Evolutionary conservation across 2,329 filamentous ascomycete genomes (phyloP).

Genomic region (Sodiomyces alkalinus): DNA sequence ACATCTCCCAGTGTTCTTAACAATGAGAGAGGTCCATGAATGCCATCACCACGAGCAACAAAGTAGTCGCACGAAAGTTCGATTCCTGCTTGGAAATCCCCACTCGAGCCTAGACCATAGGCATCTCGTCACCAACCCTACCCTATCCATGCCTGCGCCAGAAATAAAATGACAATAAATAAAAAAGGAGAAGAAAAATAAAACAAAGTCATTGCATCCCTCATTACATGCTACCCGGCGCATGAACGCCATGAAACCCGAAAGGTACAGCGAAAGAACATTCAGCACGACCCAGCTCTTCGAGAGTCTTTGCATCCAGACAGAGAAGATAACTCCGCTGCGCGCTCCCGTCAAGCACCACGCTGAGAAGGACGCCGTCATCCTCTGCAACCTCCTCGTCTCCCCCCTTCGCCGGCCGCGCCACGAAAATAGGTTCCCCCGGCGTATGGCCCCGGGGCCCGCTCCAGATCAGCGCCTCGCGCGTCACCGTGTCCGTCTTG

Average conservation of each 20-base stretch:
- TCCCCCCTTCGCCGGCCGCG: conserved; percentile 16
- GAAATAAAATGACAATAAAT: too few species aligned
- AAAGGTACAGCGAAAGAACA: conserved; percentile 43
- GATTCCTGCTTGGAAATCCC: too few species aligned
- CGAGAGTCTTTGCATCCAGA: conserved; percentile 45
- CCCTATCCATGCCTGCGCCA: too few species aligned
- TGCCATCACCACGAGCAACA: too few species aligned
- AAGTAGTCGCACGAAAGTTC: too few species aligned
- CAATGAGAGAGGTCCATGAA: too few species aligned
- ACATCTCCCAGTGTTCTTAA: too few species aligned
- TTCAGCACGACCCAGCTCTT: conserved; percentile 49
- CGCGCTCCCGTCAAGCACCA: conserved; percentile 47
- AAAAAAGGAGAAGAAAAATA: too few species aligned
- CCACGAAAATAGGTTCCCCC: conserved; percentile 54
- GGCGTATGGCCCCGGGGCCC: conserved; percentile 44
- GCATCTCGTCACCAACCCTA: too few species aligned
- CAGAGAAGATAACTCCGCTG: conserved; percentile 50
- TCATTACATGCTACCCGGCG: too few species aligned
- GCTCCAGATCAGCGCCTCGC: conserved; percentile 40
- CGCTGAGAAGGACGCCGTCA: conserved; percentile 43
- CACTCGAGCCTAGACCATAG: too few species aligned
- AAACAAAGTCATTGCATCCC: too few species aligned
- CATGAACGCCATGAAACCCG: conserved; percentile 49
- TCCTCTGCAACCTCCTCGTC: conserved; percentile 36
- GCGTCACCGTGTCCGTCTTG: conserved; percentile 47